phyloP scores from a whole-genome alignment of 768 basidiomycete species.

The Leccinum subtestaceum region DNA sequence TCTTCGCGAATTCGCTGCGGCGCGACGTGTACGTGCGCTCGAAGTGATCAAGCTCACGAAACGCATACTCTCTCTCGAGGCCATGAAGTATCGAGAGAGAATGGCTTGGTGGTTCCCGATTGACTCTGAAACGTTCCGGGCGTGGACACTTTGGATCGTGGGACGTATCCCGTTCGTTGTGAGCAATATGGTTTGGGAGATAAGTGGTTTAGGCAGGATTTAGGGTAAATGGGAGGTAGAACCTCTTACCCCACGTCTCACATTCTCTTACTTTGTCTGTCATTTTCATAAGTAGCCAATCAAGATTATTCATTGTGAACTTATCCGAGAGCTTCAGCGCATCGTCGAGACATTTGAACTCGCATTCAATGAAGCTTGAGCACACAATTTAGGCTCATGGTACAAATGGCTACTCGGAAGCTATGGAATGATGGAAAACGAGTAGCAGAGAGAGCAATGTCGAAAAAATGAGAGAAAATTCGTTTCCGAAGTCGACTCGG shows the following conservation, averaged over 20 bases:
- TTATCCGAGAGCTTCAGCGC: no score
- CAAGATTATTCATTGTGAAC: no score
- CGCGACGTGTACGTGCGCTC: conserved; percentile 41
- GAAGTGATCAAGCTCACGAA: conserved; percentile 43
- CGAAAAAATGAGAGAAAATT: no score
- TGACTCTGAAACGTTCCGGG: conserved; percentile 26
- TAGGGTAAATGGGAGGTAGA: not conserved
- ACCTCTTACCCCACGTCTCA: not conserved
- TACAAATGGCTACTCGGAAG: no score
- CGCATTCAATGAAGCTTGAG: no score
- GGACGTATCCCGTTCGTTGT: conserved; percentile 16
- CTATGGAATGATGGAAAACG: no score
- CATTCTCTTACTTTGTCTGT: no score
- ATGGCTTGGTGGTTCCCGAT: conserved; percentile 25
- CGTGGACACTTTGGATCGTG: conserved; percentile 21
- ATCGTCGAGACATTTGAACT: no score
- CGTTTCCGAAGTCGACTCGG: no score
- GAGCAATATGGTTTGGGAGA: conserved; percentile 13
- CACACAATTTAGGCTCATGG: no score
- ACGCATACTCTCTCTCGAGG: conserved; percentile 24
- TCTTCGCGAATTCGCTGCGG: conserved; percentile 35
- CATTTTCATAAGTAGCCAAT: no score
- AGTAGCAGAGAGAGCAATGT: no score
- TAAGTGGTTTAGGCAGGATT: conserved; percentile 22
- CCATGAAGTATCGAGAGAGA: conserved; percentile 9